These are phyloP conservation scores for Aspergillus sp. DNA, from an alignment of 2,329 filamentous ascomycete species.

Conservation along the genomic window DNA sequence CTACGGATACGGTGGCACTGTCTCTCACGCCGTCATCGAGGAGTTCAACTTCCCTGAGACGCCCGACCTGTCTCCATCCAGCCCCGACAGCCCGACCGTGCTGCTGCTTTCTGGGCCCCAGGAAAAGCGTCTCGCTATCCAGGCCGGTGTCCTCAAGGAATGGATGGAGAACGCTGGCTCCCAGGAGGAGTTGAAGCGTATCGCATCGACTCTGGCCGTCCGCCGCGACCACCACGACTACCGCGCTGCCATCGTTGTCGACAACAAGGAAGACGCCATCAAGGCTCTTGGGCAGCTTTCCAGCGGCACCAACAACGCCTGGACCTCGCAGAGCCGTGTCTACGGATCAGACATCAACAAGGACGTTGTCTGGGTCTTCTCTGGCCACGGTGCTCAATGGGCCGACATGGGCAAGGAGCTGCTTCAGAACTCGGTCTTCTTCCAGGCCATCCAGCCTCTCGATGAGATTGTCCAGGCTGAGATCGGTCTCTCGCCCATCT, in stretches of 20 bases:
- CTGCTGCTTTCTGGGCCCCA: slow-evolving; percentile 28
- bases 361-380: slow-evolving; percentile 32
- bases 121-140: slow-evolving; percentile 21
- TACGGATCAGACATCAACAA: slow-evolving; percentile 15
- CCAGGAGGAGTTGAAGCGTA: slow-evolving; percentile 9
- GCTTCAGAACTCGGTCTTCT: slow-evolving; percentile 12
- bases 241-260: slow-evolving; percentile 21
- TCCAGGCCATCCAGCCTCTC: slow-evolving; percentile 16
- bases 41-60: slow-evolving; percentile 3
- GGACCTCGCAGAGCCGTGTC: slow-evolving; percentile 7
- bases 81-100: slow-evolving; percentile 1
- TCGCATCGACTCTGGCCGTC: slow-evolving; percentile 24
- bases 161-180: slow-evolving; percentile 20
- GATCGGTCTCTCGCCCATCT: slow-evolving; percentile 4
- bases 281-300: slow-evolving; percentile 13
- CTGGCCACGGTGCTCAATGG: slow-evolving; percentile 42
- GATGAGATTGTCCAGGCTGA: slow-evolving; percentile 20
- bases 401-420: slow-evolving; percentile 35
- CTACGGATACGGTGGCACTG: slow-evolving; percentile 32
- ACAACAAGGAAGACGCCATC: slow-evolving; percentile 15
- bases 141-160: slow-evolving; percentile 15
- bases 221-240: slow-evolving; percentile 30
- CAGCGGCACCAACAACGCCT: slow-evolving; percentile 3
- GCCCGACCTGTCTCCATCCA: background rate
- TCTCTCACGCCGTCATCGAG: slow-evolving; percentile 30